Evolutionary conservation across 2,329 filamentous ascomycete species (phyloP).

Genomic region (Thielaviopsis euricoi): DNA sequence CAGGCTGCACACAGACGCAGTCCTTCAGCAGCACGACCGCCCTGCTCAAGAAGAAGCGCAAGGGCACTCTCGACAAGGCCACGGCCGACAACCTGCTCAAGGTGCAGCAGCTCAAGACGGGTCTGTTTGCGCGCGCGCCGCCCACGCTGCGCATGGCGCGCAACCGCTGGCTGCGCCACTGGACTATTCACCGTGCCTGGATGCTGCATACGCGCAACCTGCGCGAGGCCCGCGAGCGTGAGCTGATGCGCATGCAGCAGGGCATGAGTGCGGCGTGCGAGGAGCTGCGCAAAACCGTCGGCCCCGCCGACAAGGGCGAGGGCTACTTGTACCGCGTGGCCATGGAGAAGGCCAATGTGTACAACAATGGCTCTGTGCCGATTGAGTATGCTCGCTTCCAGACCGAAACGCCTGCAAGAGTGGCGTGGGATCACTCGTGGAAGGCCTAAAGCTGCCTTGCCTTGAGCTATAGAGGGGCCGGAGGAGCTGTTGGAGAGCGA

Average conservation of each 20-base stretch:
- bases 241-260: conserved; percentile 65
- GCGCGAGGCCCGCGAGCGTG: conserved; percentile 44
- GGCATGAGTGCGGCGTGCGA: conserved; percentile 77
- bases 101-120: conserved; percentile 27
- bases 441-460: conserved; percentile 32
- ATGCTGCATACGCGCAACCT: conserved; percentile 58
- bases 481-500: not conserved
- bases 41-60: conserved; percentile 16
- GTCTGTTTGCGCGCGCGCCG: conserved; percentile 34
- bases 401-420: conserved; percentile 62
- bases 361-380: conserved; percentile 54
- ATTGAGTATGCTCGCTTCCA: conserved; percentile 81
- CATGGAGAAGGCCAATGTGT: conserved; percentile 81
- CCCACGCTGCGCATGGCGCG: conserved; percentile 76
- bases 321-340: conserved; percentile 72
- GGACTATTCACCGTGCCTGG: conserved; percentile 98
- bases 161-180: conserved; percentile 77
- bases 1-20: not conserved
- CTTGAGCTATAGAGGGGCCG: not conserved
- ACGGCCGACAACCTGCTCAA: conserved; percentile 17
- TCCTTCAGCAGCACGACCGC: conserved; percentile 18
- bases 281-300: conserved; percentile 49
- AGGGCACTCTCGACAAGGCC: conserved; percentile 16
- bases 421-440: conserved; percentile 91
- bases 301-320: conserved; percentile 39